Evolutionary conservation across 768 basidiomycete species (phyloP).

Genomic region (Dictyophora rubrovolvata): DNA sequence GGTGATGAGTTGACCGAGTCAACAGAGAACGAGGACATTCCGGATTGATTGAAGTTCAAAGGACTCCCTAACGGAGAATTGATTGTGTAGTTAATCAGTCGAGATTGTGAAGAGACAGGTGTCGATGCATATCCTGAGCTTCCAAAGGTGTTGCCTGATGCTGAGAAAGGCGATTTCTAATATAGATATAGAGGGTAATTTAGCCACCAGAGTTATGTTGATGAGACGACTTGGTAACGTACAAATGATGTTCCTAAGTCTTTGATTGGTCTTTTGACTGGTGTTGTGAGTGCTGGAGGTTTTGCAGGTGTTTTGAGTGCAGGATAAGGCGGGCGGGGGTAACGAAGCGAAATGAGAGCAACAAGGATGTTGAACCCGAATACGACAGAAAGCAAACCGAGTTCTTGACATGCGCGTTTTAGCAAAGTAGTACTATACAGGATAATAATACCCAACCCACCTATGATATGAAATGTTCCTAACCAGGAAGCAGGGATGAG

Average conservation of each 20-base stretch:
- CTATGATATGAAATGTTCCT: neutral
- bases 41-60: conserved; percentile 3
- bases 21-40: neutral
- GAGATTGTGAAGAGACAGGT: conserved; percentile 1
- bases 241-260: conserved; percentile 6
- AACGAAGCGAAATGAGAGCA: conserved; percentile 5
- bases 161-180: neutral
- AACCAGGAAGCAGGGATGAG: conserved; percentile 1
- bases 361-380: conserved; percentile 7
- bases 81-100: neutral
- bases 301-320: conserved; percentile 4
- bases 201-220: neutral
- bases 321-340: conserved; percentile 6
- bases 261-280: conserved; percentile 4
- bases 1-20: conserved; percentile 3
- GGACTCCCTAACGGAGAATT: conserved; percentile 2
- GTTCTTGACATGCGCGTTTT: neutral
- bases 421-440: neutral
- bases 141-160: neutral
- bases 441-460: neutral
- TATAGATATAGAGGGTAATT: neutral
- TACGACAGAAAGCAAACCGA: neutral
- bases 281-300: neutral
- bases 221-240: neutral
- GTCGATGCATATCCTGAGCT: conserved; percentile 10